A percentile compares a stretch with the other conserved stretches of the same genome.
phyloP scores from a whole-genome alignment of 441 rosid genomes.

The Sinapis alba region DNA sequence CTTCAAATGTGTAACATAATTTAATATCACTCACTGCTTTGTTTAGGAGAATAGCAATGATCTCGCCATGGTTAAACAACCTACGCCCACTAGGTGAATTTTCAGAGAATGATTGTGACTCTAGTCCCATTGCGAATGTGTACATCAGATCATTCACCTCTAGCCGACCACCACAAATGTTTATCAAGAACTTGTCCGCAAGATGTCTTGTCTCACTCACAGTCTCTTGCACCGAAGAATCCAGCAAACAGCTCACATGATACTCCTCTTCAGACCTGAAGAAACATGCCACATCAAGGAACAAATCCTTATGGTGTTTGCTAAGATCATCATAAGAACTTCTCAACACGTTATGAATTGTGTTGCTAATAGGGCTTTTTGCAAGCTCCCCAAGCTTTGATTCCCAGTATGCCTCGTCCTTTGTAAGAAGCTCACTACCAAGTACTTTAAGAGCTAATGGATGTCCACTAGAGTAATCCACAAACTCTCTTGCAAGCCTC shows the following conservation, averaged over 20 bases:
- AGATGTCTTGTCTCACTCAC: slow-evolving; percentile 16
- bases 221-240: slow-evolving; percentile 10
- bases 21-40: slow-evolving; percentile 1
- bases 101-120: slow-evolving; percentile 9
- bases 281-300: slow-evolving; percentile 31
- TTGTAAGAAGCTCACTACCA: slow-evolving; percentile 21
- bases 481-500: slow-evolving; percentile 14
- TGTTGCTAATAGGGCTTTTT: slow-evolving; percentile 12
- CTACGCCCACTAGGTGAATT: background rate
- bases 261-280: slow-evolving; percentile 30
- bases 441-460: slow-evolving; percentile 25
- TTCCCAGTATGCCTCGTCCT: slow-evolving; percentile 5
- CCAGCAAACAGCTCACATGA: slow-evolving; percentile 18
- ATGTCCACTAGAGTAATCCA: slow-evolving; percentile 27
- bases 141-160: slow-evolving; percentile 27
- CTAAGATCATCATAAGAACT: slow-evolving; percentile 6
- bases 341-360: slow-evolving; percentile 20
- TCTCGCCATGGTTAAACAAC: slow-evolving; percentile 19
- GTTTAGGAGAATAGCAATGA: slow-evolving; percentile 9
- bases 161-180: slow-evolving; percentile 18
- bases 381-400: slow-evolving; percentile 7
- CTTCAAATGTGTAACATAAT: background rate
- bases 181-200: slow-evolving; percentile 18
- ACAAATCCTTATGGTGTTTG: slow-evolving; percentile 12
- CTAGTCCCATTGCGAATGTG: slow-evolving; percentile 27